phyloP scores from a whole-genome alignment of 768 basidiomycete species.

The Trametes villosa region DNA sequence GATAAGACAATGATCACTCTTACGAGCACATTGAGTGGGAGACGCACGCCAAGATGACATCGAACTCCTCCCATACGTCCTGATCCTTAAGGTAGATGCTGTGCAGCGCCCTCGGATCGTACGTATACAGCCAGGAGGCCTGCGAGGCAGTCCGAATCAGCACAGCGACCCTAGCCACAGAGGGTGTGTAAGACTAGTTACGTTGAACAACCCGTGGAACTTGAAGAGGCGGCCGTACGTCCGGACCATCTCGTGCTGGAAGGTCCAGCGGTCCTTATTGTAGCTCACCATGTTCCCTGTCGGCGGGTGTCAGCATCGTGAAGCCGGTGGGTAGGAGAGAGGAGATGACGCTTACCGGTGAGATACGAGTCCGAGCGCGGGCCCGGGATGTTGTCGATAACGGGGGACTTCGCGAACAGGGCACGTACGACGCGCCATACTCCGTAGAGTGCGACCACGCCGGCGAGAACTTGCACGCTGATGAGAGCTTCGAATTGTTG shows the following conservation, averaged over 20 bases:
- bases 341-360: neutral
- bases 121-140: conserved; percentile 15
- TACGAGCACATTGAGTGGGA: too few relatives aligned
- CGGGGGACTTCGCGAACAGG: conserved; percentile 4
- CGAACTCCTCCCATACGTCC: conserved; percentile 18
- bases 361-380: conserved; percentile 7
- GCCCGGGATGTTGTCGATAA: conserved; percentile 23
- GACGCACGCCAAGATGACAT: neutral
- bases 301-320: neutral
- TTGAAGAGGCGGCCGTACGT: conserved; percentile 1
- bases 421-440: conserved; percentile 2
- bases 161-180: too few relatives aligned
- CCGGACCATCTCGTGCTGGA: neutral
- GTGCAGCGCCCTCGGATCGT: conserved; percentile 22
- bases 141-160: too few relatives aligned
- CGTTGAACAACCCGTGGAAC: neutral
- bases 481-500: too few relatives aligned
- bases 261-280: neutral
- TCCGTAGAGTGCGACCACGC: neutral
- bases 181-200: neutral
- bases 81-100: conserved; percentile 28
- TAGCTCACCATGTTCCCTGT: neutral
- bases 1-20: too few relatives aligned
- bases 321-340: neutral
- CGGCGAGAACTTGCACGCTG: too few relatives aligned